A percentile compares a stretch with the other conserved stretches of the same genome.
Evolutionary conservation across 345 rosid species (phyloP).

Genomic region (sweet orange (Citrus sinensis)): DNA sequence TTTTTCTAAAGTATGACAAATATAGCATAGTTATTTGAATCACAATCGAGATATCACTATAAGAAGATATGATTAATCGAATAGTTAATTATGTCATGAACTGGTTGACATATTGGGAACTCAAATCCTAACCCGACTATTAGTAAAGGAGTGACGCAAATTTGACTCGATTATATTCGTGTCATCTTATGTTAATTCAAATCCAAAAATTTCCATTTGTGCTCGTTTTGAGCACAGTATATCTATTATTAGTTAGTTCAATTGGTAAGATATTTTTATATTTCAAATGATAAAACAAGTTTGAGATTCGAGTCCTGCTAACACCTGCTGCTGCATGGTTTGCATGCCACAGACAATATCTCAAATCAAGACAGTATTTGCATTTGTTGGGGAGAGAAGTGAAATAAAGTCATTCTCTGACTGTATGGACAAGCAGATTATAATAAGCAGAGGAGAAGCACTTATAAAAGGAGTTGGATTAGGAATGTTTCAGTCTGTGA

Average conservation of each 20-base stretch:
- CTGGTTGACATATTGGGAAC: not conserved
- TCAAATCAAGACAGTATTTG: constrained; percentile 60
- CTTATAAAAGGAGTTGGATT: constrained; percentile 60
- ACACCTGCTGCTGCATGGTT: not conserved
- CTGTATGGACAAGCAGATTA: constrained; percentile 40
- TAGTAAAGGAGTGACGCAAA: not conserved
- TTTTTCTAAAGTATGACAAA: no score
- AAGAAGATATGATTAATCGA: not conserved
- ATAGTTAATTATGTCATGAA: not conserved
- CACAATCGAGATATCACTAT: not conserved
- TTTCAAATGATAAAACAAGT: not conserved
- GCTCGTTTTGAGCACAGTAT: not conserved
- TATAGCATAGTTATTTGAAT: not conserved
- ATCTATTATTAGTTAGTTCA: not conserved
- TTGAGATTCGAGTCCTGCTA: not conserved
- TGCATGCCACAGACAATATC: constrained; percentile 37
- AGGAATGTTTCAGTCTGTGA: constrained; percentile 55
- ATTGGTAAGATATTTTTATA: not conserved
- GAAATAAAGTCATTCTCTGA: constrained; percentile 43
- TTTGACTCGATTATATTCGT: not conserved
- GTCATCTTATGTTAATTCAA: not conserved
- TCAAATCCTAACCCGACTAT: not conserved
- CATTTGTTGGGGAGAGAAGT: constrained; percentile 53
- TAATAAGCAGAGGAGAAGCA: constrained; percentile 53
- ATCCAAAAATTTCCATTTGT: not conserved